A percentile compares a stretch with the other conserved stretches of the same genome.
These are phyloP conservation scores for Rubia peregrina DNA, from an alignment of 305 asterid species.

Conservation along the genomic window DNA sequence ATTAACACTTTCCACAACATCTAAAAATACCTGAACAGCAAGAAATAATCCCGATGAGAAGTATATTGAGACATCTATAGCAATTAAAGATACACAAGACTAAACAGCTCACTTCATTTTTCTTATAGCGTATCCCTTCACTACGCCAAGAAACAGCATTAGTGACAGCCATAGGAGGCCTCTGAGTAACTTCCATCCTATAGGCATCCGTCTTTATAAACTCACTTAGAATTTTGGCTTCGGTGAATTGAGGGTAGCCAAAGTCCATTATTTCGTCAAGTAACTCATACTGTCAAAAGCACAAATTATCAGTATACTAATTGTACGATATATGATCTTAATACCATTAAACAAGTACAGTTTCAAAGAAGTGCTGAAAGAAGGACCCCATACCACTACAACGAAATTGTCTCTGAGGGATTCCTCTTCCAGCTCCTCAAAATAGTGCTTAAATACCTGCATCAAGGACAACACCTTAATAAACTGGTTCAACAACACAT, in stretches of 20 bases:
- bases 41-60: slow-evolving; percentile 6
- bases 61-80: neutral
- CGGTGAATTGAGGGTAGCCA: slow-evolving; percentile 96
- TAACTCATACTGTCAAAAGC: slow-evolving; percentile 64
- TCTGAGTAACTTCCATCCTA: slow-evolving; percentile 90
- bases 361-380: neutral
- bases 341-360: neutral
- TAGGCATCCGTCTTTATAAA: slow-evolving; percentile 98
- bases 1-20: slow-evolving; percentile 95
- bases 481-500: neutral
- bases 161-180: slow-evolving; percentile 99
- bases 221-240: slow-evolving; percentile 97
- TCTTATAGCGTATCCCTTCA: slow-evolving; percentile 88
- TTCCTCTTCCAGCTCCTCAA: slow-evolving; percentile 95
- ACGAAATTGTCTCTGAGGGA: slow-evolving; percentile 95
- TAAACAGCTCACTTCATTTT: slow-evolving; percentile 58
- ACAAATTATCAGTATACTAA: slow-evolving; percentile 10
- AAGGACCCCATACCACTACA: slow-evolving; percentile 63
- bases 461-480: neutral
- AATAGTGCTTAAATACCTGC: slow-evolving; percentile 94
- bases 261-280: slow-evolving; percentile 99
- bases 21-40: slow-evolving; percentile 51
- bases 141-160: slow-evolving; percentile 99
- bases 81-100: neutral
- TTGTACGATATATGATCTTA: neutral